Conservation (phyloP, 305 asterid genomes). For the Solanum hybrid region DNA sequence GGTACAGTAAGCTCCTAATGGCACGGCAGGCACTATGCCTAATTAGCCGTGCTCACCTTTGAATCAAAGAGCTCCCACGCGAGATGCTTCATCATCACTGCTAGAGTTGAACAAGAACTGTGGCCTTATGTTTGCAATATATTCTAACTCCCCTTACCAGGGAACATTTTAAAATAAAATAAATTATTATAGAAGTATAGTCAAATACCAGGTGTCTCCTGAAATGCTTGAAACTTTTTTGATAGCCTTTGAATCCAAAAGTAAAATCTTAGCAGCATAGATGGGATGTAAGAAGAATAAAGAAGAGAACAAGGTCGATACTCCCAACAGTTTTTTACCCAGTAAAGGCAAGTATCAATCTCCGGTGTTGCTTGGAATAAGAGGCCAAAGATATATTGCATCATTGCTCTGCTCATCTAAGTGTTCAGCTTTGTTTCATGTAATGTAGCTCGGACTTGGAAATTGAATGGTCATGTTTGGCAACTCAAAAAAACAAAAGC, state of each 20-base stretch:
- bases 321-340: slow-evolving; percentile 70
- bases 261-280: slow-evolving; percentile 60
- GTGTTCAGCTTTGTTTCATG: slow-evolving; percentile 46
- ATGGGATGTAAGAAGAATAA: slow-evolving; percentile 42
- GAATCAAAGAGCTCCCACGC: slow-evolving; percentile 77
- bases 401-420: slow-evolving; percentile 40
- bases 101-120: slow-evolving; percentile 72
- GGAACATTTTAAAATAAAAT: slow-evolving; percentile 37
- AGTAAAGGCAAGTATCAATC: slow-evolving; percentile 40
- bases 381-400: slow-evolving; percentile 52
- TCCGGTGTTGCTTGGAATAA: slow-evolving; percentile 58
- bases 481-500: slow-evolving; percentile 12
- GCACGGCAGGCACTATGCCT: slow-evolving; percentile 99
- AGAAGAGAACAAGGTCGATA: slow-evolving; percentile 52
- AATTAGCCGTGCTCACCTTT: slow-evolving; percentile 99
- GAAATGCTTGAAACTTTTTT: slow-evolving; percentile 61
- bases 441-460: slow-evolving; percentile 42
- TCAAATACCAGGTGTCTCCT: slow-evolving; percentile 65
- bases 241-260: slow-evolving; percentile 66
- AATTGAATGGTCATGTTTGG: slow-evolving; percentile 23
- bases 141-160: slow-evolving; percentile 99
- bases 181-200: slow-evolving; percentile 32
- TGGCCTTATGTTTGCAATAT: slow-evolving; percentile 64
- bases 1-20: slow-evolving; percentile 49
- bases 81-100: slow-evolving; percentile 92